Base-by-base conservation (phyloP, 2,329 filamentous ascomycete species). In the Claviceps sp. region DNA sequence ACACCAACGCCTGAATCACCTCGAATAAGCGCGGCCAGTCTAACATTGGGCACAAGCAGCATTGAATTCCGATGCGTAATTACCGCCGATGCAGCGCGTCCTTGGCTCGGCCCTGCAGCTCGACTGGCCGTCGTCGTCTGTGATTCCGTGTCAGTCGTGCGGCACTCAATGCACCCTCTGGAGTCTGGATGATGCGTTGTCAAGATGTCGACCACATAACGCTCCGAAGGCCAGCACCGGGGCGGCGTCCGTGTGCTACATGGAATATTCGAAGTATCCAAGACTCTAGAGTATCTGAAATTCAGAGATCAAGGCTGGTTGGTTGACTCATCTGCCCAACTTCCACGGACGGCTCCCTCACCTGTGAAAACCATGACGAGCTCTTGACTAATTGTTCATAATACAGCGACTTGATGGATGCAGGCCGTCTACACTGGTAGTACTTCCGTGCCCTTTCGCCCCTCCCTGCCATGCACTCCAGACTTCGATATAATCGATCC, bases 151-250 rank as follows among this genome's bases (percentile, higher is more conserved):
- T 44, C 42, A 44, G 42, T 44, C 16, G 22, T 13, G 18, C 26
- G 26, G 26, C 8, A 44, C 7, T 18, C 18, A 18, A 36, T 47
- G 26, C 30, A 44, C 26, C 14, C 48, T 40, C 41, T 45, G 48
- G 48, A 24, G 42, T 36, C 41, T 40, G 40, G 67, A 63, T 72
- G 72, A 74, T 75, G 71, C 68, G 73, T 74, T 76, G 73, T 75
- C 74, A 76, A 67, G 61, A 63, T 60, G 57, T 62, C 55, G 55
- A 57, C 65, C 63, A 67, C 56, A 65, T 54, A 53, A 66, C 61
- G 55, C 47, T 48, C 60, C 62, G 61, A 64, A 26, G 40, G 36
- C 13, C 49, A 50, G 47, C 36, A 40, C 22, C 26, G 44, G 45
- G 13, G 30, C 30, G 18, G 30, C 45, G 18, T 36, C 20, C 18